These are phyloP conservation scores for Hebeloma cylindrosporum DNA, from an alignment of 768 basidiomycete genomes.

Conservation along the genomic window DNA sequence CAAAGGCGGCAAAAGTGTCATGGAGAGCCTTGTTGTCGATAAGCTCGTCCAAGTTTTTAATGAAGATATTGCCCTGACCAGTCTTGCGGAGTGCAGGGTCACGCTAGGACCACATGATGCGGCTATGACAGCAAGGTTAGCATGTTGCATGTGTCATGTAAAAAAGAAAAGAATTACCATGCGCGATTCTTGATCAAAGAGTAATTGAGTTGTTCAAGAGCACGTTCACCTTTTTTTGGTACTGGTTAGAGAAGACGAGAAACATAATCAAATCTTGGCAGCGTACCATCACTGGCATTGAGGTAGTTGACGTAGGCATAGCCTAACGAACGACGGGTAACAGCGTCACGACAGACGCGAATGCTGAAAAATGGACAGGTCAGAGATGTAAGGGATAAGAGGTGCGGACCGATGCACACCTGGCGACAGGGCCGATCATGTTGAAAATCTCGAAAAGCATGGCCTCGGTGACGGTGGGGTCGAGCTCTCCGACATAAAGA, in stretches of 20 bases:
- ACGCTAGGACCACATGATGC: conserved; percentile 99
- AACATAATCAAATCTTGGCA: neutral
- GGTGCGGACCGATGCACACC: conserved; percentile 50
- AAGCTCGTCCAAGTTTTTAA: conserved; percentile 96
- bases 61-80: conserved; percentile 99
- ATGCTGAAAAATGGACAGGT: conserved; percentile 53
- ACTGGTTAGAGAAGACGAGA: conserved; percentile 3
- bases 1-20: conserved; percentile 98
- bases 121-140: conserved; percentile 47
- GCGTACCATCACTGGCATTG: conserved; percentile 87
- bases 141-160: conserved; percentile 10
- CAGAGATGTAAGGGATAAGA: conserved; percentile 10
- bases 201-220: conserved; percentile 98
- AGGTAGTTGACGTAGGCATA: conserved; percentile 99
- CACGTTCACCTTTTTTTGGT: conserved; percentile 79
- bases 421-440: conserved; percentile 98
- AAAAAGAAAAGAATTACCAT: conserved; percentile 57
- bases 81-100: conserved; percentile 99
- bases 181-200: conserved; percentile 98
- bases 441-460: conserved; percentile 99
- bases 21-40: conserved; percentile 99
- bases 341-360: conserved; percentile 99
- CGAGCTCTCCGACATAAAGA: conserved; percentile 98
- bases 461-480: conserved; percentile 96
- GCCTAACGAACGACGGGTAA: conserved; percentile 98